phyloP scores from a whole-genome alignment of 2,329 filamentous ascomycete genomes.

The Penicillium olsonii region DNA sequence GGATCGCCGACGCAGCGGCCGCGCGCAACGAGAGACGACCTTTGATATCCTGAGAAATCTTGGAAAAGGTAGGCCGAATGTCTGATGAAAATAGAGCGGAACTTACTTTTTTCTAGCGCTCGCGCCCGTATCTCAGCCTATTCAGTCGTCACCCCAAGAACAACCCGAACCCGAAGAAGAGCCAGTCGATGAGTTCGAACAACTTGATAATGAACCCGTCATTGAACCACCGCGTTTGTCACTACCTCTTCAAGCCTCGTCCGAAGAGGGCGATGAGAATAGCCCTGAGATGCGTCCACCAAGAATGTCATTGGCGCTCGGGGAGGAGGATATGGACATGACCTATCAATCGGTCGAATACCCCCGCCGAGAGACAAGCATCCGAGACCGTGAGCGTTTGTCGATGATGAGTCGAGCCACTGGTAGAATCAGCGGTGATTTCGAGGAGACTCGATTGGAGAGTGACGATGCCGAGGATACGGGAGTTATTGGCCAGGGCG shows the following conservation, averaged over 20 bases:
- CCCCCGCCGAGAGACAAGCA: constrained; percentile 43
- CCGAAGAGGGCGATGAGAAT: constrained; percentile 47
- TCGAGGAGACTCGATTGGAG: constrained; percentile 51
- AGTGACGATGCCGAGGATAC: constrained; percentile 44
- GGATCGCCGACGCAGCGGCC: constrained; percentile 51
- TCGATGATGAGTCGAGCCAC: constrained; percentile 48
- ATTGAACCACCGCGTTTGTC: constrained; percentile 44
- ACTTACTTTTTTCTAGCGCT: constrained; percentile 41
- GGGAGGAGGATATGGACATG: constrained; percentile 50
- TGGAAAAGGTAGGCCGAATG: constrained; percentile 47
- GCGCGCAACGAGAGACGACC: constrained; percentile 56
- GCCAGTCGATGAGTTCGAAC: constrained; percentile 43
- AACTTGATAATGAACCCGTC: constrained; percentile 51
- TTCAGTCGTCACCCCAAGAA: constrained; percentile 50
- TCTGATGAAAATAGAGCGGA: neutral
- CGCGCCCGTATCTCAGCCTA: constrained; percentile 49
- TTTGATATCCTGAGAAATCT: constrained; percentile 56
- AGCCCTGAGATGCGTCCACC: constrained; percentile 41
- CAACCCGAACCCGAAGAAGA: constrained; percentile 23
- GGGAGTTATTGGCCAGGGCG: constrained; percentile 39
- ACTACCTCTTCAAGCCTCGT: constrained; percentile 49
- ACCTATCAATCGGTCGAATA: constrained; percentile 45
- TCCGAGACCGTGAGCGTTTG: constrained; percentile 39
- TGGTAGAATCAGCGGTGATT: constrained; percentile 52
- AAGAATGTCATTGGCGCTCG: constrained; percentile 44